Conservation (phyloP, 352 stramenopile genomes). For the Phytopythium mirpurense region DNA sequence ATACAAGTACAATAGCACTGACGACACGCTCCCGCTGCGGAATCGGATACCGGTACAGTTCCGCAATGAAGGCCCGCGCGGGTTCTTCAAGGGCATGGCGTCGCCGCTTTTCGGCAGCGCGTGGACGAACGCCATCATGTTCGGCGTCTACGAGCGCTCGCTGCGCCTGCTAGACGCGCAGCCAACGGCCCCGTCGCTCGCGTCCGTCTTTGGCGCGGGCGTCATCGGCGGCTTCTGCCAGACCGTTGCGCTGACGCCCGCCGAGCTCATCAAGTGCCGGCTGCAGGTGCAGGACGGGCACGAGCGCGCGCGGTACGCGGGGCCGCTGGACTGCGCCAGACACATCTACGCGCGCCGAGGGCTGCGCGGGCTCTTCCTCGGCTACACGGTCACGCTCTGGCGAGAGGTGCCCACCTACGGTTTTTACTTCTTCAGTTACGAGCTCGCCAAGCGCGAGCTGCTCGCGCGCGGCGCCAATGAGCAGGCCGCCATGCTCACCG, state of each 20-base stretch:
- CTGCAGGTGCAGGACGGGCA: conserved; percentile 77
- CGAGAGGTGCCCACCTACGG: conserved; percentile 79
- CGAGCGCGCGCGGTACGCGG: conserved; percentile 33
- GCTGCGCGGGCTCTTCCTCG: conserved; percentile 60
- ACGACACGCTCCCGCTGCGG: background rate
- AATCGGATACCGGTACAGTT: background rate
- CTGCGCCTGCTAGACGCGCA: conserved; percentile 57
- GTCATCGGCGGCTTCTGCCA: conserved; percentile 73
- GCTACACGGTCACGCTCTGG: conserved; percentile 67
- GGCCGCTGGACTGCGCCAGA: conserved; percentile 68
- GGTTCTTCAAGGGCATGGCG: conserved; percentile 84
- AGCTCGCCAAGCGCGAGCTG: conserved; percentile 73
- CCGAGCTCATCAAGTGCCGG: conserved; percentile 81
- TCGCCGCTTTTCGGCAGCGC: conserved; percentile 79
- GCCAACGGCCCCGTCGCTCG: conserved; percentile 39
- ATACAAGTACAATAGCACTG: too few species aligned
- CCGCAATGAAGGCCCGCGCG: conserved; percentile 59
- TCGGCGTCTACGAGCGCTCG: conserved; percentile 73
- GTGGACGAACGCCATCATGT: conserved; percentile 86
- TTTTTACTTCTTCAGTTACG: conserved; percentile 84
- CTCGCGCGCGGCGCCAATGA: conserved; percentile 43
- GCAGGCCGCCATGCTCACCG: conserved; percentile 76
- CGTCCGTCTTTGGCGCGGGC: conserved; percentile 67
- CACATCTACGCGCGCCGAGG: conserved; percentile 65
- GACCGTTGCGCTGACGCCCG: conserved; percentile 64